Percentiles rank a stretch among this genome's conserved stretches.
These are phyloP conservation scores for Cryptosporidium andersoni DNA, from an alignment of 169 alveolate genomes.

Conservation along the genomic window DNA sequence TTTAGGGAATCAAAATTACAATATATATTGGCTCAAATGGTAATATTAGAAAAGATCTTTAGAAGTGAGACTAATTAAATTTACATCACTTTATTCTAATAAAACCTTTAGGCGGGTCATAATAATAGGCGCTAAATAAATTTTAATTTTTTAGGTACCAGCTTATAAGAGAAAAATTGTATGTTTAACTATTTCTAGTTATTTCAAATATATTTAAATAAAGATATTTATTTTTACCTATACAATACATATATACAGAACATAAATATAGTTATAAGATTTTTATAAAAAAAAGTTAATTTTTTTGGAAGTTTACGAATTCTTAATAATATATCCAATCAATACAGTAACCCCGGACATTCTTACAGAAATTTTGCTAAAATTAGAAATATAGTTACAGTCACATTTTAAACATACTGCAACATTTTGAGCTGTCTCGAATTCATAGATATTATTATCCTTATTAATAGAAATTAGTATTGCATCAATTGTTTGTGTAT, in stretches of 20 bases:
- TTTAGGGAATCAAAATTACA: no score
- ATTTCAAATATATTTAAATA: background rate
- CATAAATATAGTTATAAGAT: background rate
- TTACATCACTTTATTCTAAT: no score
- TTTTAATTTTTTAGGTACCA: no score
- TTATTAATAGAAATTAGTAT: conserved; percentile 2
- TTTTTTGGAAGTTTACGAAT: background rate
- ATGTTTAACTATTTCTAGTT: background rate
- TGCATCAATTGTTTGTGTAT: conserved; percentile 39
- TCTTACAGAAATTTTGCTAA: conserved; percentile 26
- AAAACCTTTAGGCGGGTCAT: no score
- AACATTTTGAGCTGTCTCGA: conserved; percentile 33
- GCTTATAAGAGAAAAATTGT: background rate
- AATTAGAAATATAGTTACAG: conserved; percentile 15
- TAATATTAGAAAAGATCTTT: no score
- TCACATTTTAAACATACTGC: conserved; percentile 20
- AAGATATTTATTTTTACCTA: background rate
- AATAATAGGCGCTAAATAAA: no score
- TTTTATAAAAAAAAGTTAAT: background rate
- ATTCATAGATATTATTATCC: conserved; percentile 3
- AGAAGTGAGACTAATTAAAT: no score
- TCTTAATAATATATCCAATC: conserved; percentile 38
- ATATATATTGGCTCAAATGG: no score
- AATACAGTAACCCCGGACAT: conserved; percentile 33
- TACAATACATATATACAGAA: background rate